Conservation (phyloP, 306 rosid species). For the Cucurbita pepo region DNA sequence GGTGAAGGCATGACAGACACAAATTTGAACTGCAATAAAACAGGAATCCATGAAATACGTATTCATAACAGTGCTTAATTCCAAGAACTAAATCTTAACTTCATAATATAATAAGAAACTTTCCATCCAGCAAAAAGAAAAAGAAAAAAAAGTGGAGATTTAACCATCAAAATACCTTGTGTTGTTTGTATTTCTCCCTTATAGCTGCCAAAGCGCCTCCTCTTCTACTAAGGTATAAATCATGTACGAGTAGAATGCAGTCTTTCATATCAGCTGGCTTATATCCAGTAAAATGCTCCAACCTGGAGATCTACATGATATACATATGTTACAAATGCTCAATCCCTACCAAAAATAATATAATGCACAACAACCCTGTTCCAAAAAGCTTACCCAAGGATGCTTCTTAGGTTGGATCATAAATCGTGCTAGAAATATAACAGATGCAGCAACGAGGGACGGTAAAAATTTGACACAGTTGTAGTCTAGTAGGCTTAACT, state of each 20-base stretch:
- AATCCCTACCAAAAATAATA: background rate
- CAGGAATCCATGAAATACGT: background rate
- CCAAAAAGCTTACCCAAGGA: conserved; percentile 60
- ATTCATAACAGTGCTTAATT: background rate
- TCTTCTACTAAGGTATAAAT: conserved; percentile 59
- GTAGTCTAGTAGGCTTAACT: conserved; percentile 80
- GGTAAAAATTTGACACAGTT: conserved; percentile 65
- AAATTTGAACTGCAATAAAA: conserved; percentile 45
- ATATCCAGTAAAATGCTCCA: conserved; percentile 39
- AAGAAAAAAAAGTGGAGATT: background rate
- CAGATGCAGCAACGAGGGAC: conserved; percentile 77
- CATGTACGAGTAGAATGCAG: conserved; percentile 48
- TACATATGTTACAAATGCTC: conserved; percentile 5
- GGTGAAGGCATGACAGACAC: conserved; percentile 54
- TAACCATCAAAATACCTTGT: conserved; percentile 33
- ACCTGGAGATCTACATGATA: conserved; percentile 29
- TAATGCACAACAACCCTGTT: background rate
- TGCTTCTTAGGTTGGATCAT: conserved; percentile 30
- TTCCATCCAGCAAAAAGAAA: background rate
- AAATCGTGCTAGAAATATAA: conserved; percentile 48
- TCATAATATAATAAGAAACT: background rate
- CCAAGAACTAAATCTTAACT: background rate
- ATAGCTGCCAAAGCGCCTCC: conserved; percentile 45
- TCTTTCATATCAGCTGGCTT: conserved; percentile 50
- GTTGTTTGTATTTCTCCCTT: conserved; percentile 78